A percentile compares a stretch with the other conserved stretches of the same genome.
Evolutionary conservation across 1,284 basidiomycete genomes (phyloP).

Genomic region (Boletellus deceptivus): DNA sequence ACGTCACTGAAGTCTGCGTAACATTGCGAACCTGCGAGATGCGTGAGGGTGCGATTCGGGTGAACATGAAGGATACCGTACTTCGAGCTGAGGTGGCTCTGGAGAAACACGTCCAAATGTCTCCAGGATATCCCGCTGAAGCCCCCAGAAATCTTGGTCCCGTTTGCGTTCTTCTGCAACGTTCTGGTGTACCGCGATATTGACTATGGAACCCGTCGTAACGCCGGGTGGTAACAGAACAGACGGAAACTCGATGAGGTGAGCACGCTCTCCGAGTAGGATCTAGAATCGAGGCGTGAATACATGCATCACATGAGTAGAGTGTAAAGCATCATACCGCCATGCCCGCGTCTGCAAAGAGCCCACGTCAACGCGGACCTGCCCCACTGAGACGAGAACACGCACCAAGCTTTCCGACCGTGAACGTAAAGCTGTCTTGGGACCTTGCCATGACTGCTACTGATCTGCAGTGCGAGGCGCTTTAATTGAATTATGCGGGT

Average conservation of each 20-base stretch:
- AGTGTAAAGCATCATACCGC: slow-evolving; percentile 46
- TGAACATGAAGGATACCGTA: slow-evolving; percentile 25
- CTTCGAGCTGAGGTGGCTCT: slow-evolving; percentile 68
- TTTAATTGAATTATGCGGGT: slow-evolving; percentile 3
- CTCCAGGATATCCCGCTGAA: slow-evolving; percentile 79
- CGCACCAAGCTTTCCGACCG: slow-evolving; percentile 69
- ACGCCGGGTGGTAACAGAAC: slow-evolving; percentile 87
- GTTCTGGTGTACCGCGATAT: slow-evolving; percentile 87
- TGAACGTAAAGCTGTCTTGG: slow-evolving; percentile 62
- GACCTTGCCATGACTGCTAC: slow-evolving; percentile 31
- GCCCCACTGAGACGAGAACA: slow-evolving; percentile 2
- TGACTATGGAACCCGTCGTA: slow-evolving; percentile 92
- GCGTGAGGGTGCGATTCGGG: slow-evolving; percentile 4
- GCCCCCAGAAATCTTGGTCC: slow-evolving; percentile 75
- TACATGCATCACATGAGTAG: slow-evolving; percentile 3
- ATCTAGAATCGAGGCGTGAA: slow-evolving; percentile 51
- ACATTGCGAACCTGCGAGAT: slow-evolving; percentile 75
- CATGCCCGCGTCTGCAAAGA: slow-evolving; percentile 70
- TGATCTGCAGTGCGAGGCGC: slow-evolving; percentile 4
- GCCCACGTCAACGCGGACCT: slow-evolving; percentile 4
- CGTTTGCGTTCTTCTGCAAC: slow-evolving; percentile 76
- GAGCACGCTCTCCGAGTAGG: slow-evolving; percentile 86
- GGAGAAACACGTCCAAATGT: slow-evolving; percentile 73
- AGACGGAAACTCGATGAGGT: slow-evolving; percentile 95
- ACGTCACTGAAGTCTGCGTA: slow-evolving; percentile 91